Evolutionary conservation across 805 yeast genomes (phyloP), one percentile per base, ranked within the genome.

Genomic region (Teunomyces gatunensis): DNA sequence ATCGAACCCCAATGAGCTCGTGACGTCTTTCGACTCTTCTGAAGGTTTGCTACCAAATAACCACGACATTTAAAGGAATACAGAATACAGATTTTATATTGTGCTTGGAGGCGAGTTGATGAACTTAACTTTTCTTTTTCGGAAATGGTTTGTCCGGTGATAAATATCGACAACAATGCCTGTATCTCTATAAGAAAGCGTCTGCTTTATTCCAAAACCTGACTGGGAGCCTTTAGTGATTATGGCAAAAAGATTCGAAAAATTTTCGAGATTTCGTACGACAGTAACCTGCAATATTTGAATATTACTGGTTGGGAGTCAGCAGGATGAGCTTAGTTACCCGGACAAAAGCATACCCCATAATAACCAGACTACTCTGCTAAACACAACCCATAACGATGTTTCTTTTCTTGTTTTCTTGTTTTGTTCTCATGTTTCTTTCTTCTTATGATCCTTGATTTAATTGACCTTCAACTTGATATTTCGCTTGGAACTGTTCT

Each of bases 41-140:
- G 55, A 47, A 60, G 56, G 55, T 50, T 42, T 55, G 44, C 74
- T 69, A 54, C 80, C 81, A 53, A 77, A 76, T 62, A 76, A 58
- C 83, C 83, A 78, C 49, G 79, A 75, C 79, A 75, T 74, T 25
- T 11, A n/a, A n/a, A n/a, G n/a, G n/a, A n/a, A n/a, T n/a, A n/a
- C n/a, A n/a, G n/a, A n/a, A n/a, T n/a, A n/a, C n/a, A n/a, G n/a
- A 20, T 5, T 15, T n/a, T 28, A 21, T n/a, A 32, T 45, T 17
- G 23, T 15, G 34, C 17, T 6, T 13, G 18, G 18, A 13, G 34
- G 11, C 18, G 17, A 32, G 17, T 32, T 32, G 15, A 32, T 32
- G 34, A 15, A 9, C 10, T 7, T 6, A 32, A 32, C 13, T 32
- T 13, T 13, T 32, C 13, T 12, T 6, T 25, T 15, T 15, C 17